Percentiles rank a stretch among this genome's conserved stretches.
phyloP scores from a whole-genome alignment of 2,329 filamentous ascomycete genomes.

The Pestalotiopsis sp. region DNA sequence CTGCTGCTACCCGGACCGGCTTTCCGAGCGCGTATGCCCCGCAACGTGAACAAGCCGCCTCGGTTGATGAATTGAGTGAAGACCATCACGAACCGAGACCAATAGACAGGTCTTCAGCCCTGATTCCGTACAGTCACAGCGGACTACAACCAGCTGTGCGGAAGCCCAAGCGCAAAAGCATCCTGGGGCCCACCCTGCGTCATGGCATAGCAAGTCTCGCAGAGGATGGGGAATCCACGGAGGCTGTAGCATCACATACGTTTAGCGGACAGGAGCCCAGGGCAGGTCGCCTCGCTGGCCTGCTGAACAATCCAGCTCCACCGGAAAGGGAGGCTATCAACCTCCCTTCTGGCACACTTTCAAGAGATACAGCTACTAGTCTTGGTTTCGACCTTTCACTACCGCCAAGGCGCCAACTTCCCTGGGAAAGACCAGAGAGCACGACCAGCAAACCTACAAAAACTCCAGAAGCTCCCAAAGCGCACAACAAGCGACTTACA shows the following conservation, averaged over 20 bases:
- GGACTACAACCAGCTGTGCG: not conserved
- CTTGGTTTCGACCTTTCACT: constrained; percentile 25
- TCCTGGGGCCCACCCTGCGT: constrained; percentile 10
- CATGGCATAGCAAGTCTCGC: constrained; percentile 24
- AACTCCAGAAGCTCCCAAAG: constrained; percentile 12
- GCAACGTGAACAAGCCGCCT: not conserved
- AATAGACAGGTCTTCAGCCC: constrained; percentile 9
- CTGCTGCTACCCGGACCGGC: not conserved
- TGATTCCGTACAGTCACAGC: constrained; percentile 1
- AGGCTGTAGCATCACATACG: not conserved
- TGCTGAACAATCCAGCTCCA: constrained; percentile 24
- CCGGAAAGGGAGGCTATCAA: constrained; percentile 16
- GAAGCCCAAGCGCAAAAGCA: constrained; percentile 8
- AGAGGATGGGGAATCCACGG: constrained; percentile 23
- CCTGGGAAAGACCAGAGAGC: constrained; percentile 29
- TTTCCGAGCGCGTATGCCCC: not conserved
- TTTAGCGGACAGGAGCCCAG: not conserved
- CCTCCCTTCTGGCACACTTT: not conserved
- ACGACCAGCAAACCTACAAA: constrained; percentile 13
- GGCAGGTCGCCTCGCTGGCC: constrained; percentile 19
- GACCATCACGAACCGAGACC: not conserved
- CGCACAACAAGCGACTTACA: constrained; percentile 12
- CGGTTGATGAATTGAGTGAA: not conserved
- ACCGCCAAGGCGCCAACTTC: constrained; percentile 43
- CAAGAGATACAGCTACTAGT: not conserved